Base-by-base conservation (phyloP, 2,329 filamentous ascomycete species). In the Pseudogymnoascus sp. region DNA sequence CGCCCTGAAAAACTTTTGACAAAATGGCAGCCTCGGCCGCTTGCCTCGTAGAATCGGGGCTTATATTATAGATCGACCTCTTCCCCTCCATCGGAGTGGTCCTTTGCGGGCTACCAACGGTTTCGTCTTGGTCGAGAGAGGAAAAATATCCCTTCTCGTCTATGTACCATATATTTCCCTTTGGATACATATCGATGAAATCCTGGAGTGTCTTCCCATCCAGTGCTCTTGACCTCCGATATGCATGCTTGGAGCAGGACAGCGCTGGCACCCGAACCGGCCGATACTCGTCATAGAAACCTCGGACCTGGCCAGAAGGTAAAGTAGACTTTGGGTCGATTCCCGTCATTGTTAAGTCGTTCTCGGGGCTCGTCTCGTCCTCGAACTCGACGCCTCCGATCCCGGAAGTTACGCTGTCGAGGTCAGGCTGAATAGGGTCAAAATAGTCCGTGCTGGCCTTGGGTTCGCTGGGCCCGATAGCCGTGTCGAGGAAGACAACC, bases 101-200 rank as follows among this genome's bases (percentile, higher is more conserved):
- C 33, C 50, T 33, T 8, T 64, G 56, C 6, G 65, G 60, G 6
- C 59, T 66, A 8, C 21, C 44, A 19, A 29, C 42, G 16, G 40
- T 62, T 10, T 65, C 37, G 14, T 69, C 59, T 63, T 72, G 70
- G 35, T 72, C 71, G 8, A 72, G 35, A 5, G 70, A 71, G 5
- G 70, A 70, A 47, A 72, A 72, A 62, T 68, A 72, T 1, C 70
- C 69, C 21, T 70, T 68, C 8, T 71, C 65, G 42, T 72, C 71
- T 33, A 72, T 67, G 50, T 70, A 71, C 69, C 70, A 72, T 7
- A 72, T 56, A 63, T 72, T 71, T 5, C 71, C 71, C 38, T 71
- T 69, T 0, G 71, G 71, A 61, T 72, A 72, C 1, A 66, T 65
- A 19, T 68, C 67, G 6, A 70, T 69, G 1, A 72, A 62, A 4